These are phyloP conservation scores for Solanum etuberosum DNA, from an alignment of 257 asterid species.

Conservation along the genomic window DNA sequence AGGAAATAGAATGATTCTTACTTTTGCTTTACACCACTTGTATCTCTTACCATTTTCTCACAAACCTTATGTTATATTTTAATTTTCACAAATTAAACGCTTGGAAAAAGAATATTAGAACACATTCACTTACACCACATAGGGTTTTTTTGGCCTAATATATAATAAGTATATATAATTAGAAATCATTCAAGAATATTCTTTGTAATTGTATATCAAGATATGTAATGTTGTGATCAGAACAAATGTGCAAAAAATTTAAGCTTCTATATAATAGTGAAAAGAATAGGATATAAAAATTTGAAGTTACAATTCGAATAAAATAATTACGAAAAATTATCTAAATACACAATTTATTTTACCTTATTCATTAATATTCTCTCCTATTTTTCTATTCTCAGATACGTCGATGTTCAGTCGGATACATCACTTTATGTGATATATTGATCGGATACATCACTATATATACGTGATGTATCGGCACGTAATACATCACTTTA, in stretches of 20 bases:
- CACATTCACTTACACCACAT: neutral
- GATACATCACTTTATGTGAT: too few species aligned
- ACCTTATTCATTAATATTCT: too few species aligned
- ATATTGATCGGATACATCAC: too few species aligned
- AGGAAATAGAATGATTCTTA: conserved; percentile 12
- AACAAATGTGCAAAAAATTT: neutral
- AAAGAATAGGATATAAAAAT: neutral
- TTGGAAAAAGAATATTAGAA: neutral
- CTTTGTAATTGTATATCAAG: too few species aligned
- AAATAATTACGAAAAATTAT: too few species aligned
- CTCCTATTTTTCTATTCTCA: too few species aligned
- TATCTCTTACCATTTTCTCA: neutral
- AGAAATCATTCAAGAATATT: neutral
- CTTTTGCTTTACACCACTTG: conserved; percentile 6
- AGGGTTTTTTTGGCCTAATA: too few species aligned
- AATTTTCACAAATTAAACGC: neutral
- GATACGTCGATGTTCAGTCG: too few species aligned
- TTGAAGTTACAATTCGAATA: neutral
- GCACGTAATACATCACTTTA: too few species aligned
- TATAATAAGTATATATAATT: too few species aligned
- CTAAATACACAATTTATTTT: too few species aligned
- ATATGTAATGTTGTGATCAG: neutral
- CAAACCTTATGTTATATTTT: neutral
- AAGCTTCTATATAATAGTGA: neutral
- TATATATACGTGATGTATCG: too few species aligned